Conservation (phyloP, 768 basidiomycete species). For the Leccinum broughii region DNA sequence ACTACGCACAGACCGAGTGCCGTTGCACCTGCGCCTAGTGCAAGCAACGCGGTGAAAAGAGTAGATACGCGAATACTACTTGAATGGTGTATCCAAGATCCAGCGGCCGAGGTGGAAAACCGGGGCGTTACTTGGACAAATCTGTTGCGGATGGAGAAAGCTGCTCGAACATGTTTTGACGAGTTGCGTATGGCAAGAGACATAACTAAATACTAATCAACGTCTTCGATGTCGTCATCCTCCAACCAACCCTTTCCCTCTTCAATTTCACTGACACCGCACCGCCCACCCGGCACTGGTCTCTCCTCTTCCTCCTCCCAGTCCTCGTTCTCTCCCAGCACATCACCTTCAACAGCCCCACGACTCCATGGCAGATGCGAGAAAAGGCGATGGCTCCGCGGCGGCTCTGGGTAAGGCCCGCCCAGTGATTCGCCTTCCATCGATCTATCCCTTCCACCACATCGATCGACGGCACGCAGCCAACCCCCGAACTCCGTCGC, state of each 20-base stretch:
- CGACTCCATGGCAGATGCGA: too few species aligned
- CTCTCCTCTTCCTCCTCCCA: constrained; percentile 29
- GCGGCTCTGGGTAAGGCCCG: not conserved
- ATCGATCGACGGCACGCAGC: too few species aligned
- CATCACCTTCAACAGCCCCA: too few species aligned
- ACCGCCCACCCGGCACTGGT: constrained; percentile 8
- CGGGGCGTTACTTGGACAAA: constrained; percentile 6
- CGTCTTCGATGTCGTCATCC: constrained; percentile 58
- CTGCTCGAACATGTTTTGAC: not conserved
- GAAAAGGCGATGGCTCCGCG: too few species aligned
- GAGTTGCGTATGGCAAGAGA: constrained; percentile 1
- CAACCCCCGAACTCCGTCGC: too few species aligned
- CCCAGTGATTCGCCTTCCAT: too few species aligned
- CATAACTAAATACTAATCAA: constrained; percentile 18
- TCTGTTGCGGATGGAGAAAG: not conserved
- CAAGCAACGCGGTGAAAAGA: constrained; percentile 39
- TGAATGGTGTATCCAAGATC: constrained; percentile 11
- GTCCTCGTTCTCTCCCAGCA: too few species aligned
- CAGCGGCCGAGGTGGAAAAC: constrained; percentile 12
- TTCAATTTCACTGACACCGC: constrained; percentile 25
- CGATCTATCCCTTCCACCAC: too few species aligned
- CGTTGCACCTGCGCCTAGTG: constrained; percentile 41
- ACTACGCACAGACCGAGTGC: constrained; percentile 43
- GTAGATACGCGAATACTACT: constrained; percentile 37
- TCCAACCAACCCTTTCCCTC: constrained; percentile 53